Conservation (phyloP, 1,284 basidiomycete species). For the Apiotrichum sp. region DNA sequence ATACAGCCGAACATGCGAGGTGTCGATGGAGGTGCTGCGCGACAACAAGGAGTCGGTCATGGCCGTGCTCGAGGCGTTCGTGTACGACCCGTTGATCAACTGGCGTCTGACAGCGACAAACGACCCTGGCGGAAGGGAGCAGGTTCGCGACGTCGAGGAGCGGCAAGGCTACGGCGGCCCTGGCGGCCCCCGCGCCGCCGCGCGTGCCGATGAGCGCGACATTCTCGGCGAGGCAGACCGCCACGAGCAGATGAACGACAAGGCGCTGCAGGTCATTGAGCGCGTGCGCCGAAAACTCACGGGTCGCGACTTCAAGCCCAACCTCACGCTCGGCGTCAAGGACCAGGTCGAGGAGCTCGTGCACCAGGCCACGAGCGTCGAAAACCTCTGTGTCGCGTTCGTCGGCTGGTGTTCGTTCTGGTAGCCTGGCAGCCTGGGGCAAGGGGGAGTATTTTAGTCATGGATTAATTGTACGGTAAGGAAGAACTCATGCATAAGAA, state of each 20-base stretch:
- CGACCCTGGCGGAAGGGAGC: slow-evolving; percentile 39
- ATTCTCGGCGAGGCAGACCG: slow-evolving; percentile 43
- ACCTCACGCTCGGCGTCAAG: slow-evolving; percentile 62
- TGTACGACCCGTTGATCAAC: slow-evolving; percentile 56
- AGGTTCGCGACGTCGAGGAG: slow-evolving; percentile 17
- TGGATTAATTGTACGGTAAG: no score
- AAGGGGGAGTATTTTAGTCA: no score
- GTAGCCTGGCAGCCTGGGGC: no score
- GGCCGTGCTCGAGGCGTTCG: slow-evolving; percentile 86
- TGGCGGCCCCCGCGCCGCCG: slow-evolving; percentile 8
- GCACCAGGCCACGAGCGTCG: slow-evolving; percentile 78
- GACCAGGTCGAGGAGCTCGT: slow-evolving; percentile 87
- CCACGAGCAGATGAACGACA: slow-evolving; percentile 82
- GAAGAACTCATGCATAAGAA: no score
- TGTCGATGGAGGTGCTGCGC: slow-evolving; percentile 92
- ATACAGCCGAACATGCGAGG: slow-evolving; percentile 92
- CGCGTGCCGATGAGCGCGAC: slow-evolving; percentile 46
- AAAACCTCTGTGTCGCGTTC: slow-evolving; percentile 93
- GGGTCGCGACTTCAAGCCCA: slow-evolving; percentile 87
- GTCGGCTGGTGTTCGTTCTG: slow-evolving; percentile 68
- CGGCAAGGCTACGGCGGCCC: slow-evolving; percentile 11
- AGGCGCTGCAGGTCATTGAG: slow-evolving; percentile 83
- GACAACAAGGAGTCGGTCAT: slow-evolving; percentile 97
- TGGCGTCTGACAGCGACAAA: slow-evolving; percentile 52
- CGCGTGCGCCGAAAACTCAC: slow-evolving; percentile 90